phyloP scores from a whole-genome alignment of 768 basidiomycete species.

The Phaeolepiota aurea region DNA sequence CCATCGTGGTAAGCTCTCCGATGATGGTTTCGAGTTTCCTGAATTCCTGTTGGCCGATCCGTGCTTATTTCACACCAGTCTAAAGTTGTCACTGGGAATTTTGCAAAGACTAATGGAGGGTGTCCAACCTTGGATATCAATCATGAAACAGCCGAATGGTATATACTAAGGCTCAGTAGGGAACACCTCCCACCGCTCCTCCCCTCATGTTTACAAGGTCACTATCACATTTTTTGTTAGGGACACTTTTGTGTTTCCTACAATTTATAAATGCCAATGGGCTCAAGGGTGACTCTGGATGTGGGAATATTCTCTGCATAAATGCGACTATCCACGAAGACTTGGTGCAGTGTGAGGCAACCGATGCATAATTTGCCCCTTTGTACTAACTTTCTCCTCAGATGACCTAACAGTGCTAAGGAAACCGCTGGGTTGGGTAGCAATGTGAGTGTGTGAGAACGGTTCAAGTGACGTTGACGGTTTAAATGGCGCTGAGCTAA shows the following conservation, averaged over 20 bases:
- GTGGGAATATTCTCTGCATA: conserved; percentile 35
- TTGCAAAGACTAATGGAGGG: too few relatives aligned
- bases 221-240: not conserved
- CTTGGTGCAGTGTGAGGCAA: conserved; percentile 38
- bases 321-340: conserved; percentile 35
- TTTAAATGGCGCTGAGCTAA: not conserved
- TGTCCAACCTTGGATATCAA: too few relatives aligned
- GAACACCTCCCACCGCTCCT: not conserved
- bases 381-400: too few relatives aligned
- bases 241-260: conserved; percentile 3
- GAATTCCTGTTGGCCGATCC: conserved; percentile 13
- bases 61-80: conserved; percentile 9
- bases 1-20: conserved; percentile 6
- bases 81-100: too few relatives aligned
- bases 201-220: not conserved
- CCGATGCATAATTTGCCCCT: too few relatives aligned
- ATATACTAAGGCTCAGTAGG: too few relatives aligned
- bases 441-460: conserved; percentile 32
- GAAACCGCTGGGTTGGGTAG: conserved; percentile 43
- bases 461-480: too few relatives aligned
- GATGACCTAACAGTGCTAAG: conserved; percentile 35
- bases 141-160: too few relatives aligned
- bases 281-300: conserved; percentile 36
- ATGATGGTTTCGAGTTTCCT: conserved; percentile 12
- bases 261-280: conserved; percentile 12